A percentile compares a stretch with the other conserved stretches of the same genome.
phyloP scores from a whole-genome alignment of 139 green algal genomes.

The Desmodesmus armatus region DNA sequence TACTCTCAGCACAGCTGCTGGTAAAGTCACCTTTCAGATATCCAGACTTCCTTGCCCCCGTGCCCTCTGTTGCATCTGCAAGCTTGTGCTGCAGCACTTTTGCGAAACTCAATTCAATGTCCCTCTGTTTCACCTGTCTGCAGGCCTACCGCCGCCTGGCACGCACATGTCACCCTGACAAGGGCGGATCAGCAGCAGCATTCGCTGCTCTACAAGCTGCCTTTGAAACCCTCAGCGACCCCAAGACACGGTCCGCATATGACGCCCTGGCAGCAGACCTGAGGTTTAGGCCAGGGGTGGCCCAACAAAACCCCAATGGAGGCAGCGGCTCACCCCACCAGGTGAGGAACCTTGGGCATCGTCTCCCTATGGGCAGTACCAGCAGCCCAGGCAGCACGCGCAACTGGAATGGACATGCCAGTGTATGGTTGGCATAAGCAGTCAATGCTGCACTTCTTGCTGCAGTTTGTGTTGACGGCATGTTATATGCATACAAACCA shows the following conservation, averaged over 20 bases:
- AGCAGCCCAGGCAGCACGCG: no score
- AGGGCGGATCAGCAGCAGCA: conserved; percentile 50
- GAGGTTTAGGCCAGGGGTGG: conserved; percentile 66
- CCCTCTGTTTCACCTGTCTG: background rate
- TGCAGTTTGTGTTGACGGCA: no score
- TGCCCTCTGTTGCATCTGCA: no score
- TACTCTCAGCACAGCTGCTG: no score
- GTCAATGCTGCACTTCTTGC: background rate
- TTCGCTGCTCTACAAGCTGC: conserved; percentile 57
- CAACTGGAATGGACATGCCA: no score
- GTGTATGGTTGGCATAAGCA: background rate
- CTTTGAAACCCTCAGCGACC: conserved; percentile 68
- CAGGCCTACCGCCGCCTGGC: conserved; percentile 52
- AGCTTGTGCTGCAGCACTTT: background rate
- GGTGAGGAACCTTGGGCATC: no score
- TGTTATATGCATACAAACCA: no score
- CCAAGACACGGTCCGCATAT: conserved; percentile 68
- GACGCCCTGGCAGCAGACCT: conserved; percentile 75
- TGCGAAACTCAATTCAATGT: background rate
- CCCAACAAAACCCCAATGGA: background rate
- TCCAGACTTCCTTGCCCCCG: no score
- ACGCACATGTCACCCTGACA: conserved; percentile 60
- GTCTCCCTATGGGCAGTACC: no score
- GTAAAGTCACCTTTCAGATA: no score
- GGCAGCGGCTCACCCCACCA: conserved; percentile 2